phyloP scores from a whole-genome alignment of 202 grass and related monocot genomes.

The Sporobolus alterniflorus region DNA sequence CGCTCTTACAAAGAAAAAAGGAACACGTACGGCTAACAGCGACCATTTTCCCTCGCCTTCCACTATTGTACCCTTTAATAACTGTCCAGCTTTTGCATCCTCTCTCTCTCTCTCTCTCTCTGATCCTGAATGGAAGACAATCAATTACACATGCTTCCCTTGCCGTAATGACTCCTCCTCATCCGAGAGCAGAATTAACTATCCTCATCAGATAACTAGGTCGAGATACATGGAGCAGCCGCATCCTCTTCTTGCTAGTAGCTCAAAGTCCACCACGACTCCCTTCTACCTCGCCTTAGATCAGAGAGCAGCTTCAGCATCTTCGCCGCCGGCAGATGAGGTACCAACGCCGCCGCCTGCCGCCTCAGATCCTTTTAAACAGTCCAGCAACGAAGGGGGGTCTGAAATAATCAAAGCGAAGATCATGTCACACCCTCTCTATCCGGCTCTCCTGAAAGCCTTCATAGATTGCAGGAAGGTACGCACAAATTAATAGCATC shows the following conservation, averaged over 20 bases:
- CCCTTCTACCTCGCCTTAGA: constrained; percentile 43
- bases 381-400: constrained; percentile 23
- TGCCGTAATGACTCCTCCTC: constrained; percentile 27
- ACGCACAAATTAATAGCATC: background rate
- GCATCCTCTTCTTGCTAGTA: constrained; percentile 31
- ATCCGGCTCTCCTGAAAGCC: constrained; percentile 67
- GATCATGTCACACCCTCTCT: constrained; percentile 72
- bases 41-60: constrained; percentile 34
- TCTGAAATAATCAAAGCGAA: constrained; percentile 57
- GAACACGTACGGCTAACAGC: constrained; percentile 25
- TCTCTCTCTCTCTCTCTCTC: background rate
- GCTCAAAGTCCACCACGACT: constrained; percentile 38
- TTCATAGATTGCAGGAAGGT: constrained; percentile 91
- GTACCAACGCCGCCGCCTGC: background rate
- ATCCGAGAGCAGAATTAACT: constrained; percentile 25
- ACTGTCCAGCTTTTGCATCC: constrained; percentile 29
- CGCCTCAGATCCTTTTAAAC: constrained; percentile 30
- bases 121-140: constrained; percentile 23
- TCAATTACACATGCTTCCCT: constrained; percentile 2
- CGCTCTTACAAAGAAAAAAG: background rate
- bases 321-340: constrained; percentile 7
- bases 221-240: constrained; percentile 41
- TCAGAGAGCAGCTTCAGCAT: constrained; percentile 21
- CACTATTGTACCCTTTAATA: constrained; percentile 40
- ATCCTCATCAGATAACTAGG: constrained; percentile 38